These are phyloP conservation scores for Solidago caesia DNA, from an alignment of 129 eudicot genomes.

Conservation along the genomic window DNA sequence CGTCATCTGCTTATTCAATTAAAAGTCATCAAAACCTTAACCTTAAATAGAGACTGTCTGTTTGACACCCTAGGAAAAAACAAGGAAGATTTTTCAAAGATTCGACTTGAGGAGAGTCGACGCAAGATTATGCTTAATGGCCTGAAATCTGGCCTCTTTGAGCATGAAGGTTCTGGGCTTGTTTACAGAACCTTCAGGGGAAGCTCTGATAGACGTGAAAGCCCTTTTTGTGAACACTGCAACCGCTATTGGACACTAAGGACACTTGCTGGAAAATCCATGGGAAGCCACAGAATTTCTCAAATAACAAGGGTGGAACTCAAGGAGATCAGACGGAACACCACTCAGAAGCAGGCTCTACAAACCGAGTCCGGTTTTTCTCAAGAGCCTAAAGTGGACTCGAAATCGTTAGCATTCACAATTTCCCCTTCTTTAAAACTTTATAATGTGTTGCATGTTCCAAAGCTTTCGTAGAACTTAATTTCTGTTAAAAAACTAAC, in stretches of 20 bases:
- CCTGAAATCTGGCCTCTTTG: neutral
- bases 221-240: neutral
- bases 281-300: neutral
- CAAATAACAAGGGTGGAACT: neutral
- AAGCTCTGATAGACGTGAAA: neutral
- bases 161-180: neutral
- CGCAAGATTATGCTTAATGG: neutral
- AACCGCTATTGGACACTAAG: neutral
- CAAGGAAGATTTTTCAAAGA: neutral
- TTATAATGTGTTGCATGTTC: neutral
- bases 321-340: neutral
- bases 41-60: neutral
- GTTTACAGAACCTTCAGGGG: neutral
- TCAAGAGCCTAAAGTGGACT: neutral
- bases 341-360: neutral
- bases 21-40: conserved; percentile 3
- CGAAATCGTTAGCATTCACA: neutral
- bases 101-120: neutral
- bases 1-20: neutral
- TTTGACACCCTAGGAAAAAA: too few relatives aligned
- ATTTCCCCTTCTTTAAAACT: neutral
- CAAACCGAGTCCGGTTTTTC: neutral
- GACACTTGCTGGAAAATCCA: neutral
- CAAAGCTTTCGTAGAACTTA: neutral
- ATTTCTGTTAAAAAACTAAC: neutral